A percentile compares a stretch with the other conserved stretches of the same genome.
These are phyloP conservation scores for Xylaria palmicola DNA, from an alignment of 495 filamentous ascomycete species.

Conservation along the genomic window DNA sequence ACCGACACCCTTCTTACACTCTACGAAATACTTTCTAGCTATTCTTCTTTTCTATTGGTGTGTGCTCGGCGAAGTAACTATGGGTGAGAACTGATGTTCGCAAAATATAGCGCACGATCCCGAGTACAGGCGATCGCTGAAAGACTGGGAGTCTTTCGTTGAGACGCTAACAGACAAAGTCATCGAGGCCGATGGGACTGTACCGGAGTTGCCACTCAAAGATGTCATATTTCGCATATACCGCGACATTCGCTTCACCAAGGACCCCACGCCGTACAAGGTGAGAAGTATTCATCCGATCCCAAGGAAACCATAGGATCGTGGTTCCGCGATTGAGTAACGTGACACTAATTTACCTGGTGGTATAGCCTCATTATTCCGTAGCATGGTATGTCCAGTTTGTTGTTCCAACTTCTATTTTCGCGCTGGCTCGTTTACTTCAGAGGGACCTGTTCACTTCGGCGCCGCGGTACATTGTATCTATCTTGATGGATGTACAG, in stretches of 20 bases:
- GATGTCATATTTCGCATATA: slow-evolving; percentile 88
- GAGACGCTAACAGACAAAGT: slow-evolving; percentile 68
- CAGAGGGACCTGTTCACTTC: too few species aligned
- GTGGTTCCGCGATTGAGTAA: not conserved
- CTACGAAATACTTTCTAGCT: too few species aligned
- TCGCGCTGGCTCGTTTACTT: not conserved
- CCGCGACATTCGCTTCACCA: slow-evolving; percentile 73
- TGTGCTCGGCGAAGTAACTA: too few species aligned
- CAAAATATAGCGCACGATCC: slow-evolving; percentile 63
- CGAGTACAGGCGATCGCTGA: slow-evolving; percentile 71
- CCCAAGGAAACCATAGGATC: not conserved
- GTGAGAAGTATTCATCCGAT: slow-evolving; percentile 35
- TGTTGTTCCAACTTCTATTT: not conserved
- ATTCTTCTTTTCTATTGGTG: too few species aligned
- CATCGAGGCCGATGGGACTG: slow-evolving; percentile 66
- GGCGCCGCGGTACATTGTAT: not conserved
- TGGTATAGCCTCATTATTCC: slow-evolving; percentile 65
- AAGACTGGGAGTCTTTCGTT: slow-evolving; percentile 76
- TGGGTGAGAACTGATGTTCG: not conserved
- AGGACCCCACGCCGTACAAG: slow-evolving; percentile 85
- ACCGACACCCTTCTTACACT: not conserved
- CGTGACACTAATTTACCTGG: not conserved
- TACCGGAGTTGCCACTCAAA: slow-evolving; percentile 79
- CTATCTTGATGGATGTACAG: not conserved
- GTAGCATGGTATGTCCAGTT: slow-evolving; percentile 64